Base-by-base conservation (phyloP, 2,329 filamentous ascomycete species). In the Trichoderma sp. region DNA sequence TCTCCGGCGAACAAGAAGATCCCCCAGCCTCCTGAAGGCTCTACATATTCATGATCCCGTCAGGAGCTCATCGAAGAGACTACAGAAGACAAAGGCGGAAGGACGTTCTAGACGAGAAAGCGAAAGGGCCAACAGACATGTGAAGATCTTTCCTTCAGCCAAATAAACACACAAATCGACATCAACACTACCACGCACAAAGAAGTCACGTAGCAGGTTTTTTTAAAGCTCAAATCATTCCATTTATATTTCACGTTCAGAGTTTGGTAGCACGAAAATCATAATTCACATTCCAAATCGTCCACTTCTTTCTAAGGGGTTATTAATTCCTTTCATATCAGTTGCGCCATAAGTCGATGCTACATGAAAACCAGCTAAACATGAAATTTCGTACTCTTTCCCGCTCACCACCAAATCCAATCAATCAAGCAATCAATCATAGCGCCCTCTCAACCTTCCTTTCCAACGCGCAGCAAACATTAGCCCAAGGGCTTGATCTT, bases 1-100 rank as follows among this genome's bases (percentile, higher is more conserved):
- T 88, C 94, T 70, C 90, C 92, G 30, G 86, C 89, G 73, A 91
- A 98, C 83, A 97, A 97, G 87, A 98, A 98, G 83, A 89, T 97
- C 34, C 91, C 93, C 14, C 96, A 99, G 80, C 96, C 96, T 51
- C 88, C 92, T 4, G 96, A 99, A 83, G 94, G 94, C 69, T 89
- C 91, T 60, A 84, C 78, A 24, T 83, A 82, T 74, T 75, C 76
- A 72, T 81, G 70, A 77, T 52, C 11, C 18, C 2, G 21, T 21
- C 18, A 4, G 24, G 46, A 16, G 51, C 26, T 18, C 24, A 24
- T 26, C 30, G 32, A 30, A 28, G 34, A 18, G 55, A 34, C 13
- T 10, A 6, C 24, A 43, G 2, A n/a, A 43, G 43, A 54, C 10
- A 32, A 13, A 39, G 24, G 26, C 16, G 32, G 21, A 52, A 24